Conservation (phyloP, 371 early-diverging fungal genomes). For the Haplosporangium sp. region DNA sequence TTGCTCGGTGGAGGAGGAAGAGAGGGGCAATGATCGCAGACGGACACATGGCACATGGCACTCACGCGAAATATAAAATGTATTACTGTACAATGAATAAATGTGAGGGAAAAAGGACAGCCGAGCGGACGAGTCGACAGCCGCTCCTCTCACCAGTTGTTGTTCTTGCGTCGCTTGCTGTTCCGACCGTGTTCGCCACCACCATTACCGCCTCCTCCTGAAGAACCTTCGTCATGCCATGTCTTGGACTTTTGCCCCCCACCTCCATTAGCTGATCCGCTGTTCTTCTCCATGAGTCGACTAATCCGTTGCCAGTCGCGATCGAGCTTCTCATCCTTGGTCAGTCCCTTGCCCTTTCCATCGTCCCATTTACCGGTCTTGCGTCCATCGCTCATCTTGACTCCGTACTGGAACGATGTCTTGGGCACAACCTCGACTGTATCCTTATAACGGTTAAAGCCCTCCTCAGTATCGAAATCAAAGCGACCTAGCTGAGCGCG, state of each 20-base stretch:
- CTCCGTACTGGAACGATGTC: slow-evolving; percentile 82
- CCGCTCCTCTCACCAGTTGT: slow-evolving; percentile 14
- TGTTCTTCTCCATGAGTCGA: slow-evolving; percentile 74
- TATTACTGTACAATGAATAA: neutral
- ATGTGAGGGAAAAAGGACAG: slow-evolving; percentile 4
- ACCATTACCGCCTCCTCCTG: slow-evolving; percentile 16
- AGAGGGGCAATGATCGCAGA: no score
- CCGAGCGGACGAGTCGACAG: neutral
- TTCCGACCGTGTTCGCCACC: neutral
- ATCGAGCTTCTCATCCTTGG: slow-evolving; percentile 70
- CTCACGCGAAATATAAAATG: neutral
- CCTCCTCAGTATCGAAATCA: slow-evolving; percentile 84
- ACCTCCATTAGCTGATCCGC: slow-evolving; percentile 59
- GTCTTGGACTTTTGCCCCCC: slow-evolving; percentile 41
- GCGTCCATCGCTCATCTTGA: slow-evolving; percentile 81
- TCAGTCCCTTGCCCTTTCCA: slow-evolving; percentile 57
- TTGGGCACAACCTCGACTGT: slow-evolving; percentile 77
- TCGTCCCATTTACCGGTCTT: slow-evolving; percentile 60
- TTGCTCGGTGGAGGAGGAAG: no score
- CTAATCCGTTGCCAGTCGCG: slow-evolving; percentile 78
- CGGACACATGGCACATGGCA: no score
- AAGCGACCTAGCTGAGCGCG: slow-evolving; percentile 75
- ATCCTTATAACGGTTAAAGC: slow-evolving; percentile 79
- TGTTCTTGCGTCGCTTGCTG: slow-evolving; percentile 45
- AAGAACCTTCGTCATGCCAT: slow-evolving; percentile 17